These are phyloP conservation scores for Macrocystidia cucumis DNA, from an alignment of 1,284 basidiomycete genomes.

Conservation along the genomic window DNA sequence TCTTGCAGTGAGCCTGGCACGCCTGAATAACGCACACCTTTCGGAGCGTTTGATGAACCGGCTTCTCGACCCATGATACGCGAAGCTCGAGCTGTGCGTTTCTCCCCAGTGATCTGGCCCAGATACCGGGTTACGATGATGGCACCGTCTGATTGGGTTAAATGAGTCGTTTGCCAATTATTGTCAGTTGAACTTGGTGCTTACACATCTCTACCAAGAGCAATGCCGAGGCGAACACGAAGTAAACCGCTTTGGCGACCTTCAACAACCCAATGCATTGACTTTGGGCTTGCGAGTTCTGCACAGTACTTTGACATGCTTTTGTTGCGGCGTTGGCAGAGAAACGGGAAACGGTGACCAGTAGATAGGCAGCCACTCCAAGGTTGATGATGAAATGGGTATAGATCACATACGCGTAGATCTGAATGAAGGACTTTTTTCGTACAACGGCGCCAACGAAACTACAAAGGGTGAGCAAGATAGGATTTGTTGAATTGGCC, in stretches of 20 bases:
- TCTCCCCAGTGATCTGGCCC: slow-evolving; percentile 45
- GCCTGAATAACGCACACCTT: neutral
- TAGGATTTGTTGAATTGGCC: neutral
- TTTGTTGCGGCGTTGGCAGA: slow-evolving; percentile 31
- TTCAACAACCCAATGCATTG: slow-evolving; percentile 37
- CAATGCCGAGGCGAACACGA: slow-evolving; percentile 34
- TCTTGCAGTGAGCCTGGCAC: too few relatives aligned
- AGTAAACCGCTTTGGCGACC: slow-evolving; percentile 36
- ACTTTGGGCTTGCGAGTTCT: slow-evolving; percentile 27
- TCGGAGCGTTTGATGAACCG: slow-evolving; percentile 20
- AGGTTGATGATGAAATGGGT: slow-evolving; percentile 51
- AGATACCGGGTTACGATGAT: slow-evolving; percentile 54
- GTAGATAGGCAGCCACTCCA: slow-evolving; percentile 42
- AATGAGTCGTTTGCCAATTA: slow-evolving; percentile 2
- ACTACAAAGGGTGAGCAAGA: slow-evolving; percentile 20
- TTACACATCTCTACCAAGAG: slow-evolving; percentile 46
- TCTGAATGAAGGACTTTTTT: slow-evolving; percentile 50
- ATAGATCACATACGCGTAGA: slow-evolving; percentile 50
- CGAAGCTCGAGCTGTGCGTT: slow-evolving; percentile 29
- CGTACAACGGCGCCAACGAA: slow-evolving; percentile 52
- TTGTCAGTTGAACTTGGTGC: too few relatives aligned
- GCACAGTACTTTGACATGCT: slow-evolving; percentile 39
- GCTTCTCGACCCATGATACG: slow-evolving; percentile 23
- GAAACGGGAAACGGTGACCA: slow-evolving; percentile 39
- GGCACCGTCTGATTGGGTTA: slow-evolving; percentile 35